A percentile compares a stretch with the other conserved stretches of the same genome.
phyloP scores from a whole-genome alignment of 495 filamentous ascomycete species.

The Lasiosphaeriaceae sp. region DNA sequence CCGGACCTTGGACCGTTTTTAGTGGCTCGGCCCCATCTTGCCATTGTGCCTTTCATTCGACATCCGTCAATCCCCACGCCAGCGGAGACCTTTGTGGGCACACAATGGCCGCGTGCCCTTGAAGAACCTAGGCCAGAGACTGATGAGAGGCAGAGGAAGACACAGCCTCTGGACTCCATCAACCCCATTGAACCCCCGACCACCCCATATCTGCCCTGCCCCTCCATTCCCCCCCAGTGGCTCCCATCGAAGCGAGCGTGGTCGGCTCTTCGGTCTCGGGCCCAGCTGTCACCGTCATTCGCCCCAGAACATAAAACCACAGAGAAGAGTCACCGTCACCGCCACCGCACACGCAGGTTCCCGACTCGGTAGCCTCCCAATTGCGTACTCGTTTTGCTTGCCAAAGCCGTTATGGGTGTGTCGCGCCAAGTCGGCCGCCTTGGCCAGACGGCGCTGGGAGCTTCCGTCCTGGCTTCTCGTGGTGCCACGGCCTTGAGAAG shows the following conservation, averaged over 20 bases:
- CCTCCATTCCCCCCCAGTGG: no score
- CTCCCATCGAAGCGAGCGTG: no score
- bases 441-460: slow-evolving; percentile 14
- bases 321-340: no score
- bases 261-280: no score
- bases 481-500: slow-evolving; percentile 1
- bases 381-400: background rate
- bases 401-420: slow-evolving; percentile 11
- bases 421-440: slow-evolving; percentile 24
- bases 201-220: no score
- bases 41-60: background rate
- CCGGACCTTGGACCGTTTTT: no score
- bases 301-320: no score
- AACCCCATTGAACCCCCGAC: no score
- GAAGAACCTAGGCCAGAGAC: background rate
- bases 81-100: background rate
- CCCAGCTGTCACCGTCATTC: no score
- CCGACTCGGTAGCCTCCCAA: background rate
- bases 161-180: no score
- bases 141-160: no score
- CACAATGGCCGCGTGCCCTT: background rate
- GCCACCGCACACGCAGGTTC: background rate
- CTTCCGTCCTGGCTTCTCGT: slow-evolving; percentile 16
- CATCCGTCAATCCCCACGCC: background rate
- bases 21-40: no score